Evolutionary conservation across 1,284 basidiomycete genomes (phyloP).

Genomic region (Sporisorium sorghi): DNA sequence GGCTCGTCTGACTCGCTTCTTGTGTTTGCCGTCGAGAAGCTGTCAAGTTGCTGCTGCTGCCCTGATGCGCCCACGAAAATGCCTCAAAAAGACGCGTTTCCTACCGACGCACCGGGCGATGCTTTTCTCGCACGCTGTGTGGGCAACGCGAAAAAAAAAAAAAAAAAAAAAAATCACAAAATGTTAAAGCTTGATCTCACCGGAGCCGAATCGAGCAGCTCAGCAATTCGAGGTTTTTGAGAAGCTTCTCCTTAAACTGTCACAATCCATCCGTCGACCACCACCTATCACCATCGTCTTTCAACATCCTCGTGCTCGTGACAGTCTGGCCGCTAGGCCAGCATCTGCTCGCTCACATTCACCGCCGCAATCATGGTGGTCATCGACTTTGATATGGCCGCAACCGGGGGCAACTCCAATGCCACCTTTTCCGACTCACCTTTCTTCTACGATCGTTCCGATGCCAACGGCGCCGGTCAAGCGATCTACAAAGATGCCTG

Average conservation of each 20-base stretch:
- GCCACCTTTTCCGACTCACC: conserved; percentile 63
- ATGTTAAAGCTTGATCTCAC: not conserved
- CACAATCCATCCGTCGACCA: conserved; percentile 17
- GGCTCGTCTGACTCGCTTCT: conserved; percentile 6
- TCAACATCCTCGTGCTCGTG: not conserved
- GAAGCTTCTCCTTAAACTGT: not conserved
- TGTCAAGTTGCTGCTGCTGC: not conserved
- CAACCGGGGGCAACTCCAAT: conserved; percentile 36
- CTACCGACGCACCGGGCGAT: no score
- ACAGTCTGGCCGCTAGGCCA: conserved; percentile 6
- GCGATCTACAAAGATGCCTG: conserved; percentile 50
- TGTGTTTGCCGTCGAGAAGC: not conserved
- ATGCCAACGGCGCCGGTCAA: conserved; percentile 44
- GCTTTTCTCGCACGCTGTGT: not conserved
- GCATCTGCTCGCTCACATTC: not conserved
- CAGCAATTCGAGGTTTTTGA: conserved; percentile 23
- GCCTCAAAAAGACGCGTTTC: no score
- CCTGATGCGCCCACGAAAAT: not conserved
- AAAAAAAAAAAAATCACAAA: no score
- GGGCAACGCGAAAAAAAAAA: no score
- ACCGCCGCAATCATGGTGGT: conserved; percentile 54
- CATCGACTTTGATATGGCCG: conserved; percentile 60
- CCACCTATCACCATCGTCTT: conserved; percentile 4
- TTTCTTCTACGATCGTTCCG: conserved; percentile 65
- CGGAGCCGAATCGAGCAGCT: conserved; percentile 25